Conservation (phyloP, 371 early-diverging fungal species). For the Smittium culicis region DNA sequence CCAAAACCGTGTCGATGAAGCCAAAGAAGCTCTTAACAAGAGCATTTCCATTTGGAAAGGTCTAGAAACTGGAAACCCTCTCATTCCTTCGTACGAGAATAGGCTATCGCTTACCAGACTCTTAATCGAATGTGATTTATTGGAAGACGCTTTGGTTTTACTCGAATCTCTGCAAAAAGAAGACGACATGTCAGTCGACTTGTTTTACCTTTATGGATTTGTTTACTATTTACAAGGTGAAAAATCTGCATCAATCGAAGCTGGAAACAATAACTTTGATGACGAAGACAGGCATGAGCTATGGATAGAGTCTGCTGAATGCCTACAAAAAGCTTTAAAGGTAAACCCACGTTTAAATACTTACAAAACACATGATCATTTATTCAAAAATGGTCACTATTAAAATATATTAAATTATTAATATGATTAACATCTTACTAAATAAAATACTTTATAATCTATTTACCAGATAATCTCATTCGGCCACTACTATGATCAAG, state of each 20-base stretch:
- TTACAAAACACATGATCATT: no score
- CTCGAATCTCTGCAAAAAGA: constrained; percentile 69
- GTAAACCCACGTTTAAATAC: no score
- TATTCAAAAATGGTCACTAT: not conserved
- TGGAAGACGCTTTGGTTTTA: constrained; percentile 61
- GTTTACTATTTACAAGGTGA: constrained; percentile 70
- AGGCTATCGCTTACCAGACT: constrained; percentile 63
- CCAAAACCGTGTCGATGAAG: constrained; percentile 69
- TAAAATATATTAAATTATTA: not conserved
- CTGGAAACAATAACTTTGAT: constrained; percentile 24
- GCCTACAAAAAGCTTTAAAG: constrained; percentile 7
- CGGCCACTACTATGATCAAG: constrained; percentile 2
- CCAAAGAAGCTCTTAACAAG: constrained; percentile 45
- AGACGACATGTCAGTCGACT: constrained; percentile 78
- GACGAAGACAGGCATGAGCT: constrained; percentile 22
- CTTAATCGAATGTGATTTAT: constrained; percentile 62
- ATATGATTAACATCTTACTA: no score
- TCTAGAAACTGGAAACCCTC: constrained; percentile 35
- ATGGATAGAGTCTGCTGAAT: constrained; percentile 17
- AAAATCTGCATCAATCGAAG: constrained; percentile 29
- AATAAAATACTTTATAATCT: no score
- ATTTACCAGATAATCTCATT: not conserved
- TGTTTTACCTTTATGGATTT: constrained; percentile 90
- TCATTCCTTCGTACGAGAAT: constrained; percentile 66
- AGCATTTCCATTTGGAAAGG: constrained; percentile 63